Base-by-base conservation (phyloP, 2,329 filamentous ascomycete species). In the Aspergillus niger region DNA sequence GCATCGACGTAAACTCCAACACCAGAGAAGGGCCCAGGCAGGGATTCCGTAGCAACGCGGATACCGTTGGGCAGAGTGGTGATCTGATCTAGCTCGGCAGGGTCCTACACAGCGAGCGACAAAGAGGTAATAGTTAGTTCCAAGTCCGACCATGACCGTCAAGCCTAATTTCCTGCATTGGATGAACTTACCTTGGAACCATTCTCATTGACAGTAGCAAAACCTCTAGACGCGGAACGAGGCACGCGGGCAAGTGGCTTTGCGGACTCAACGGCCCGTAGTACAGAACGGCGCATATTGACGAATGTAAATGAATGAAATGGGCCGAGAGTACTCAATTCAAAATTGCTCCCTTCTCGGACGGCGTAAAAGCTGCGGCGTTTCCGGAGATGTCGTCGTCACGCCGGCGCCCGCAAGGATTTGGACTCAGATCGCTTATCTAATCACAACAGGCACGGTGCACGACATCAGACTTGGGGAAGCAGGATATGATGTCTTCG, bases 1-100 rank as follows among this genome's bases (percentile, higher is more conserved):
- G 92, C 92, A 76, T 98, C 93, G 72, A 99, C 87, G 79, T 97
- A 99, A 64, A 98, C 92, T 48, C 95, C 95, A 15, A 99, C 90
- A 54, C 92, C 95, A 3, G 93, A 91, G 77, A 99, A 99, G 68
- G 93, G 93, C 44, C 95, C 95, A 1, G 94, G 93, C 10, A 98
- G 85, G 59, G 93, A 92, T 76, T 99, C 95, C 48, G 94, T 97
- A 24, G 95, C 95, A 61, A 99, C 92, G 60, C 94, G 91, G 66
- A 99, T 81, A 72, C 95, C 95, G 84, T 99, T 99, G 53, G 92
- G 82, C 15, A 99, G 86, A 1, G 89, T 93, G 7, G 93, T 96
- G 70, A 98, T 89, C 67, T 89, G 83, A 76, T 97, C 92, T 69
- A 97, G 86, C 65, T 97, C 91, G 52, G 88, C 89, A 13, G 92